A percentile compares a stretch with the other conserved stretches of the same genome.
These are phyloP conservation scores for Graphiopsis chlorocephala DNA, from an alignment of 2,329 filamentous ascomycete species.

Conservation along the genomic window DNA sequence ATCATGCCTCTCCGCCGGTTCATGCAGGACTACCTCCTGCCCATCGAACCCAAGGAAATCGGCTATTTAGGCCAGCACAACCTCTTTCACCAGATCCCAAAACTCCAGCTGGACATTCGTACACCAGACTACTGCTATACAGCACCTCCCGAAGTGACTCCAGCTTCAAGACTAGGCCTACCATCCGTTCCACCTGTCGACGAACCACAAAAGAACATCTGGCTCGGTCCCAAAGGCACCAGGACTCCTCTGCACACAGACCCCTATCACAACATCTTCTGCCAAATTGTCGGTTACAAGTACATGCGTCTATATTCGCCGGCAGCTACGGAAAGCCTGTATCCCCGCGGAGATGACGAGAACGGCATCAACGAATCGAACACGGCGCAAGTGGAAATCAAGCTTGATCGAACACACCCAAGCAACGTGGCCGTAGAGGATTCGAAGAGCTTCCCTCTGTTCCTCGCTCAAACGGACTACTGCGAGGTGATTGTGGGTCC, in stretches of 20 bases:
- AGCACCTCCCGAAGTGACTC: slow-evolving; percentile 54
- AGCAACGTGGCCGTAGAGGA: slow-evolving; percentile 18
- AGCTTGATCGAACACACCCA: not conserved
- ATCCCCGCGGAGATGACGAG: slow-evolving; percentile 60
- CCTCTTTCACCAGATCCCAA: slow-evolving; percentile 77
- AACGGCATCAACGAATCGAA: slow-evolving; percentile 86
- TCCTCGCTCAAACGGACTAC: slow-evolving; percentile 58
- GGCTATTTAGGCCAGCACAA: slow-evolving; percentile 93
- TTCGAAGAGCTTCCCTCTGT: slow-evolving; percentile 48
- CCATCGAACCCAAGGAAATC: slow-evolving; percentile 34
- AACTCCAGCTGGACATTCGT: slow-evolving; percentile 69
- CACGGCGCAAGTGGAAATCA: slow-evolving; percentile 74
- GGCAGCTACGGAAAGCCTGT: slow-evolving; percentile 54
- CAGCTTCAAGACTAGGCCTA: slow-evolving; percentile 24
- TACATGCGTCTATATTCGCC: slow-evolving; percentile 89
- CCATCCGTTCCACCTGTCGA: slow-evolving; percentile 29
- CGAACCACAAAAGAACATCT: slow-evolving; percentile 77
- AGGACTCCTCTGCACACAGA: slow-evolving; percentile 93
- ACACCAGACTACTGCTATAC: slow-evolving; percentile 85
- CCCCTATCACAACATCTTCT: slow-evolving; percentile 87
- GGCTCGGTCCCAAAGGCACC: slow-evolving; percentile 85
- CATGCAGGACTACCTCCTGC: slow-evolving; percentile 58
- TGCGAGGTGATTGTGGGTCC: slow-evolving; percentile 75
- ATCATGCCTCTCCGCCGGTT: slow-evolving; percentile 75
- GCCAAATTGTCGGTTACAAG: slow-evolving; percentile 85